Base-by-base conservation (phyloP, 2,329 filamentous ascomycete species). In the Cercospora sp. region DNA sequence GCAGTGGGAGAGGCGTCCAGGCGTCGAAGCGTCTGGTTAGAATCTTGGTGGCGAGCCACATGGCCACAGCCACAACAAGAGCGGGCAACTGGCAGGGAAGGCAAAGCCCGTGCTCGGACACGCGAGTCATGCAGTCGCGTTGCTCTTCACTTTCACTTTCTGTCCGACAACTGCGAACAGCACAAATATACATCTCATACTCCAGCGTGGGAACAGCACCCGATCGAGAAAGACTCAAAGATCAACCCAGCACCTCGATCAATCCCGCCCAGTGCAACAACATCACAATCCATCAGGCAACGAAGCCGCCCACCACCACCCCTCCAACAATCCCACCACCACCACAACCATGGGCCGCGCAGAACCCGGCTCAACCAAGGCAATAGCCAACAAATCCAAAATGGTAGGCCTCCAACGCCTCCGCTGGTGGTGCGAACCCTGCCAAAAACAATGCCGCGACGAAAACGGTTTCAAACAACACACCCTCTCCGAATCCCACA, bases 321-420 rank as follows among this genome's bases (percentile, higher is more conserved):
- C 16, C 8, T 13, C 12, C 7, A 13, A 8, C 7, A 36, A 4
- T 16, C n/a, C 33, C 4, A 18, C 16, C 45, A 64, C 40, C 36
- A 72, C 71, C 72, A 68, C 74, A 72, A 90, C 78, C 63, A 98
- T 98, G 94, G 90, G 90, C 63, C 92, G 92, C 84, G 95, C 95
- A 75, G 95, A 98, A 84, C 89, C 92, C 64, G 95, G 95, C 71
- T 92, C 90, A 66, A 93, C 90, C n/a, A 98, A 97, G 82, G 88
- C 92, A 79, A 86, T 98, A 68, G 89, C 87, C 81, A 98, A 98
- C 83, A 91, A 93, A 82, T 90, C 97, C 83, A 97, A 97, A 82
- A 87, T 88, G 71, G 91, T 92, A 79, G 89, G 89, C 51, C 80
- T 89, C 16, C 91, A 95, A 76, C 87, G 94, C 6, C 84, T 99